Conservation (phyloP, 768 basidiomycete species). For the Psilocybe sp. region DNA sequence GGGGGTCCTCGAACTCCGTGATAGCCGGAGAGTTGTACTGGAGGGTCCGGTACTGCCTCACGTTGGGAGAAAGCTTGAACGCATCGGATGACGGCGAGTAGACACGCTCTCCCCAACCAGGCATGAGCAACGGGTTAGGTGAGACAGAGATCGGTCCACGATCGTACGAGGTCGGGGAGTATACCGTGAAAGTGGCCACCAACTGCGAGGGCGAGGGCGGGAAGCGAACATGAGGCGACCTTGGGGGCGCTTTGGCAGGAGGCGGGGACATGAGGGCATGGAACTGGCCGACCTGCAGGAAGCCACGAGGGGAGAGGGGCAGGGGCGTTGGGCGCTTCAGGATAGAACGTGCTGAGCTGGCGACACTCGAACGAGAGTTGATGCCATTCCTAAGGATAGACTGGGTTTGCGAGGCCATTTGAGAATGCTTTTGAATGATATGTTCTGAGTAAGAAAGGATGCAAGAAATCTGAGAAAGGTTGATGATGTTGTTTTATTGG, state of each 20-base stretch:
- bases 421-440: slow-evolving; percentile 16
- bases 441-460: slow-evolving; percentile 8
- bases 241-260: slow-evolving; percentile 14
- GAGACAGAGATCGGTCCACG: slow-evolving; percentile 59
- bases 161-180: slow-evolving; percentile 61
- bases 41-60: slow-evolving; percentile 23
- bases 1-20: slow-evolving; percentile 33
- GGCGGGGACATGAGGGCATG: slow-evolving; percentile 27
- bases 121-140: slow-evolving; percentile 53
- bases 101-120: slow-evolving; percentile 51
- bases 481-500: slow-evolving; percentile 19
- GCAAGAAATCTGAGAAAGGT: slow-evolving; percentile 9
- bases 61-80: slow-evolving; percentile 32
- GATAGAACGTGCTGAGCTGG: slow-evolving; percentile 30
- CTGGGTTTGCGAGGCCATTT: slow-evolving; percentile 33
- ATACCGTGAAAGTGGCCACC: slow-evolving; percentile 51
- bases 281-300: slow-evolving; percentile 21
- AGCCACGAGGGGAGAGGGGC: slow-evolving; percentile 30
- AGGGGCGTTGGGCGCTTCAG: slow-evolving; percentile 39
- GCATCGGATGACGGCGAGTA: slow-evolving; percentile 32
- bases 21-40: slow-evolving; percentile 23
- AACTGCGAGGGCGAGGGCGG: slow-evolving; percentile 55
- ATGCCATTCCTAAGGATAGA: slow-evolving; percentile 33
- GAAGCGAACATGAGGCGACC: slow-evolving; percentile 61
- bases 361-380: slow-evolving; percentile 28